Evolutionary conservation across 73 alveolate genomes (phyloP).

Genomic region (Tetrahymena borealis): DNA sequence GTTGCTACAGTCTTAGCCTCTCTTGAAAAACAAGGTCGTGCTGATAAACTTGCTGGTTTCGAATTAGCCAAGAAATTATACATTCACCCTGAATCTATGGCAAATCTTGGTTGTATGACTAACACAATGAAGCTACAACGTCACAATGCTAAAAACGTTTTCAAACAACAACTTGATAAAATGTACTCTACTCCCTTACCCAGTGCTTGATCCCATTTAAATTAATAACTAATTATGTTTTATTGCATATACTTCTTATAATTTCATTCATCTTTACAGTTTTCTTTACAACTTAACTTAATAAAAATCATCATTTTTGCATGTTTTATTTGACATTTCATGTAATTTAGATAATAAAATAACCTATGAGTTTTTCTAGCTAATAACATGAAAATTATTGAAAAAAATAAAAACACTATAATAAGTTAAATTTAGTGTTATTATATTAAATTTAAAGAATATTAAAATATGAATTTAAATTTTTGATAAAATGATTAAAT

Average conservation of each 20-base stretch:
- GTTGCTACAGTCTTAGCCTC: not conserved
- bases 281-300: no score
- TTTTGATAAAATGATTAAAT: no score
- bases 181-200: slow-evolving; percentile 1
- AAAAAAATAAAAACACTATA: no score
- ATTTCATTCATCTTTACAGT: not conserved
- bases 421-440: no score
- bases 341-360: no score
- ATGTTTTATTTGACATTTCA: no score
- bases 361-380: no score
- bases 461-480: no score
- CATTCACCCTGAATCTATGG: slow-evolving; percentile 10
- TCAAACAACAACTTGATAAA: not conserved
- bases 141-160: slow-evolving; percentile 5
- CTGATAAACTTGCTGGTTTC: not conserved
- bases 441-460: no score
- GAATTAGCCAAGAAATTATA: slow-evolving; percentile 8
- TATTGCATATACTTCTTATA: not conserved
- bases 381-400: no score
- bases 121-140: slow-evolving; percentile 6
- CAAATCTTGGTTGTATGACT: not conserved
- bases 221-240: not conserved
- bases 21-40: not conserved
- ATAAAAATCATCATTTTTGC: no score
- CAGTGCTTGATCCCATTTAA: not conserved